phyloP scores from a whole-genome alignment of 1,139 yeast species.

The Arxiozyma heterogenica region DNA sequence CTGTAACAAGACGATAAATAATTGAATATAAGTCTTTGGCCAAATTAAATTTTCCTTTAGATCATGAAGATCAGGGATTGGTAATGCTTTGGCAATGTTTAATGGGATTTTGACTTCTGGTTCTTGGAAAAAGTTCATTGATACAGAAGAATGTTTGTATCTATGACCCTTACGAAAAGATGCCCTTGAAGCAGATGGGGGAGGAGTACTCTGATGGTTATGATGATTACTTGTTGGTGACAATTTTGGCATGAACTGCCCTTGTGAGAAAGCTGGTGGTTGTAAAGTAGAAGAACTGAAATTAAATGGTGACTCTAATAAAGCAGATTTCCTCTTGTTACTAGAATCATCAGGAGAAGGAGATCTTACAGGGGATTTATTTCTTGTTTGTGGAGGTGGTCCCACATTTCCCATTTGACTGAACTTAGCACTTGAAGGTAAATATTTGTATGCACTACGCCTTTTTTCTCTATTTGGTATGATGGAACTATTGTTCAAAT shows the following conservation, averaged over 20 bases:
- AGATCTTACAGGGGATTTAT: constrained; percentile 30
- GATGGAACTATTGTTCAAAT: background rate
- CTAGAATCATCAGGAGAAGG: constrained; percentile 33
- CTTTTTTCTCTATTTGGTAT: constrained; percentile 13
- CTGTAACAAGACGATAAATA: constrained; percentile 35
- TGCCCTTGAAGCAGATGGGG: constrained; percentile 58
- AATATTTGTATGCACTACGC: constrained; percentile 29
- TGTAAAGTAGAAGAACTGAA: constrained; percentile 35
- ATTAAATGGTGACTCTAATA: constrained; percentile 39
- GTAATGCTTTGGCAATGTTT: constrained; percentile 67
- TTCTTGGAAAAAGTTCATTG: constrained; percentile 91
- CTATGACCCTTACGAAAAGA: constrained; percentile 90
- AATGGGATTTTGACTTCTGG: constrained; percentile 68
- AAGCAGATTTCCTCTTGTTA: constrained; percentile 10
- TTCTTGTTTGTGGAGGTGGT: constrained; percentile 29
- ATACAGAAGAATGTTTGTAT: constrained; percentile 93
- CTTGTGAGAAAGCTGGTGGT: constrained; percentile 28
- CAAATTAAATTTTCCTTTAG: constrained; percentile 51
- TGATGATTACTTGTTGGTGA: constrained; percentile 8
- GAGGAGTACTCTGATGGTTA: constrained; percentile 10
- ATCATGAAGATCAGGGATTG: constrained; percentile 67
- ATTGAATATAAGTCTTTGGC: constrained; percentile 54
- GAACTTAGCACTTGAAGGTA: constrained; percentile 30
- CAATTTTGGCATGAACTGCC: constrained; percentile 1
- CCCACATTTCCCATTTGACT: constrained; percentile 26